Conservation (phyloP, 2,329 filamentous ascomycete genomes). For the Fusarium euwallaceae region DNA sequence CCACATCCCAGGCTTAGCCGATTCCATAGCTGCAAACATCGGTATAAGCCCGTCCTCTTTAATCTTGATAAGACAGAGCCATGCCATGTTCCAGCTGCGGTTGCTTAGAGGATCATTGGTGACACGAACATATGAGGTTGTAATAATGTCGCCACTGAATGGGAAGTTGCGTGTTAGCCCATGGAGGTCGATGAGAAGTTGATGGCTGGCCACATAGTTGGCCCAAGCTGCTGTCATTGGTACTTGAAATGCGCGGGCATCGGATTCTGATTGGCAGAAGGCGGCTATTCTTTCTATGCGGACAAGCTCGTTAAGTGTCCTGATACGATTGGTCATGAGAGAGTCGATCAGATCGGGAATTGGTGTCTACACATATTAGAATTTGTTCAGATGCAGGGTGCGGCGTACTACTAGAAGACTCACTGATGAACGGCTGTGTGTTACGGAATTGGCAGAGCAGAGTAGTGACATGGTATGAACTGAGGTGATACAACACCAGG, state of each 20-base stretch:
- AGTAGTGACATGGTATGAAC: neutral
- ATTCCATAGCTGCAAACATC: neutral
- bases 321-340: neutral
- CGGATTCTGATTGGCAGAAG: neutral
- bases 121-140: neutral
- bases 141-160: neutral
- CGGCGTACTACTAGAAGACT: neutral
- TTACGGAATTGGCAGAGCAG: neutral
- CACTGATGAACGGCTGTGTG: neutral
- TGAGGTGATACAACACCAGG: neutral
- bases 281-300: neutral
- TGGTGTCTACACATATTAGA: neutral
- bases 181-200: neutral
- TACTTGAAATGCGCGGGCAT: neutral
- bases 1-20: neutral
- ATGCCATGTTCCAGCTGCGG: constrained; percentile 3
- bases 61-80: neutral
- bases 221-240: constrained; percentile 1
- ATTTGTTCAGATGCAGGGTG: neutral
- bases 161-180: neutral
- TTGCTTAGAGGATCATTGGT: neutral
- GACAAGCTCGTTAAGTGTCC: neutral
- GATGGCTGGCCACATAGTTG: neutral
- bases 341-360: constrained; percentile 1
- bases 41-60: neutral